phyloP scores from a whole-genome alignment of 225 moss, liverwort and hornwort genomes.

The Takakia lepidozioides region DNA sequence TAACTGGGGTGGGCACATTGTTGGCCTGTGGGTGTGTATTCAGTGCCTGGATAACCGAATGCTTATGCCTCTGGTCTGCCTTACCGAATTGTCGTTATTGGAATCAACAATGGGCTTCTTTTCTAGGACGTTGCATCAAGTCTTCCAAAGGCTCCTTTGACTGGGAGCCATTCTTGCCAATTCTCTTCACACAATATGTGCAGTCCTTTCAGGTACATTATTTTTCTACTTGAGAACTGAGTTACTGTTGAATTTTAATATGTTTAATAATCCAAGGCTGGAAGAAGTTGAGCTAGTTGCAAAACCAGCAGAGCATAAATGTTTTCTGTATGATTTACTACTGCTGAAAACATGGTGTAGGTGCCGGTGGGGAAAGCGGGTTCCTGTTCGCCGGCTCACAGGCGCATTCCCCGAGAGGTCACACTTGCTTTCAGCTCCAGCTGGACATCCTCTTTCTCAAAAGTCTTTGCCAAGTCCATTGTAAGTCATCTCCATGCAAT shows the following conservation, averaged over 20 bases:
- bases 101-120: slow-evolving; percentile 74
- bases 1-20: neutral
- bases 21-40: slow-evolving; percentile 12
- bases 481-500: too few relatives aligned
- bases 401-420: slow-evolving; percentile 59
- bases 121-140: slow-evolving; percentile 71
- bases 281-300: too few relatives aligned
- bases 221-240: too few relatives aligned
- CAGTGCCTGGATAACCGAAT: slow-evolving; percentile 71
- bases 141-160: slow-evolving; percentile 38
- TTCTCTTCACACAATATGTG: slow-evolving; percentile 55
- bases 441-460: slow-evolving; percentile 35
- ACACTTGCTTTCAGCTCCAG: slow-evolving; percentile 46
- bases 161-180: slow-evolving; percentile 68
- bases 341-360: slow-evolving; percentile 13
- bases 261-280: too few relatives aligned
- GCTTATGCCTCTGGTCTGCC: slow-evolving; percentile 52
- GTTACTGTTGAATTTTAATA: too few relatives aligned
- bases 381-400: slow-evolving; percentile 54
- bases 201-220: slow-evolving; percentile 70
- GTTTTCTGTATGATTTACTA: neutral
- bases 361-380: slow-evolving; percentile 74
- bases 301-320: too few relatives aligned
- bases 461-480: slow-evolving; percentile 59
- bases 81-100: slow-evolving; percentile 73